Base-by-base conservation (phyloP, 2,329 filamentous ascomycete species). In the Hymenoscyphus salicellus region DNA sequence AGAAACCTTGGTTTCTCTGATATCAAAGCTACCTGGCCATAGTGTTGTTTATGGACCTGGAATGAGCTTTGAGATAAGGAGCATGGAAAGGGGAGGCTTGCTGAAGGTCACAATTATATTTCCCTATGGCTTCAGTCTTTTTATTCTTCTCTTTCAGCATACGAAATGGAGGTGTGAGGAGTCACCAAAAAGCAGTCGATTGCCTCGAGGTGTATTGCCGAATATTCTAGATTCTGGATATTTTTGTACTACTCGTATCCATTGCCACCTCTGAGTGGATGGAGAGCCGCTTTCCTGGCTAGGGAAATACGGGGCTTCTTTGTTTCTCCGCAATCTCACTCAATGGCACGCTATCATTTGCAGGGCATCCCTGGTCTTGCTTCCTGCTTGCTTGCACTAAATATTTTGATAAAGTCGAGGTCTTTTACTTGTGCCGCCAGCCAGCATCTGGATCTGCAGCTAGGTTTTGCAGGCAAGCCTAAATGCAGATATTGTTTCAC, bases 1-100 rank as follows among this genome's bases (percentile, higher is more conserved):
- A 26, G 30, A n/a, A 56, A 56, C 28, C 55, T 33, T 56, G 52
- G 28, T 56, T 56, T 56, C 11, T 56, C 26, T 30, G 55, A 56
- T 33, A 33, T 52, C 20, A 10, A 52, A 52, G 46, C 46, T 52
- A 10, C 46, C 46, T 26, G 46, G 20, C 46, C 46, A 23, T 52
- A 26, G 20, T 26, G 7, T 26, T 52, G 20, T 49, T 52, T 52
- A 52, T 52, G 46, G 46, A 26, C 8, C 46, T 52, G 10, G 46
- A 23, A 52, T 26, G 46, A 38, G 36, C 11, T 38, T 38, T 11
- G 10, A 38, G 36, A 52, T 52, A 52, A 52, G 46, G 46, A 49
- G 43, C 23, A 20, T 52, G 46, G 43, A 49, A 23, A 20, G 43
- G 43, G 14, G 23, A 23, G 23, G 4, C 20, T 49, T 49, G 20